Conservation (phyloP, 2,329 filamentous ascomycete genomes). For the Diplodia intermedia region DNA sequence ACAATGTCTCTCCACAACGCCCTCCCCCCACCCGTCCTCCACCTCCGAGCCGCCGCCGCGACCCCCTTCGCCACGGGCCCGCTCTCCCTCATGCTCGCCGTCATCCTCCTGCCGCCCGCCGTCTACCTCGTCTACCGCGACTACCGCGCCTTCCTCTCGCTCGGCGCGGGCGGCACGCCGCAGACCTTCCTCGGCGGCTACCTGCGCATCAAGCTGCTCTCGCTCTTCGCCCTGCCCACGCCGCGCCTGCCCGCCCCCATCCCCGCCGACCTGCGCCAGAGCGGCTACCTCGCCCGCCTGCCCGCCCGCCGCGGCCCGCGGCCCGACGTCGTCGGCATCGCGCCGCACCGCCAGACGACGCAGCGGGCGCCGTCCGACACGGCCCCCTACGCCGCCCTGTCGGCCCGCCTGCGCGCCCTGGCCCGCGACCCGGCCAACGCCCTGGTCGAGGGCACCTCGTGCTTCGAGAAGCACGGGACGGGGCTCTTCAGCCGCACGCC, state of each 20-base stretch:
- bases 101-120: constrained; percentile 30
- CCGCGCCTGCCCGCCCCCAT: constrained; percentile 67
- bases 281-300: constrained; percentile 67
- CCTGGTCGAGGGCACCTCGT: constrained; percentile 66
- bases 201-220: constrained; percentile 73
- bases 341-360: constrained; percentile 79
- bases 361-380: constrained; percentile 64
- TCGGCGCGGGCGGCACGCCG: constrained; percentile 82
- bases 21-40: not conserved
- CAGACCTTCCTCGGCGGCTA: constrained; percentile 73
- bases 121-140: constrained; percentile 65
- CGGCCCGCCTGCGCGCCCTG: constrained; percentile 41
- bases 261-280: constrained; percentile 57
- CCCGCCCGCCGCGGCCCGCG: constrained; percentile 68
- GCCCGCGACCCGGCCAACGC: constrained; percentile 40
- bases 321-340: constrained; percentile 75
- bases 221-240: constrained; percentile 73
- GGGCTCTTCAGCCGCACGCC: constrained; percentile 74
- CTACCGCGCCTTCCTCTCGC: constrained; percentile 75
- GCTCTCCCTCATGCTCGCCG: constrained; percentile 38
- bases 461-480: constrained; percentile 82
- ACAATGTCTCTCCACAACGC: not conserved
- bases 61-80: not conserved
- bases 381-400: constrained; percentile 51
- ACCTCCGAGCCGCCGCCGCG: not conserved